Evolutionary conservation across 2,329 filamentous ascomycete genomes (phyloP).

Genomic region (Pseudofabraea citricarpa): DNA sequence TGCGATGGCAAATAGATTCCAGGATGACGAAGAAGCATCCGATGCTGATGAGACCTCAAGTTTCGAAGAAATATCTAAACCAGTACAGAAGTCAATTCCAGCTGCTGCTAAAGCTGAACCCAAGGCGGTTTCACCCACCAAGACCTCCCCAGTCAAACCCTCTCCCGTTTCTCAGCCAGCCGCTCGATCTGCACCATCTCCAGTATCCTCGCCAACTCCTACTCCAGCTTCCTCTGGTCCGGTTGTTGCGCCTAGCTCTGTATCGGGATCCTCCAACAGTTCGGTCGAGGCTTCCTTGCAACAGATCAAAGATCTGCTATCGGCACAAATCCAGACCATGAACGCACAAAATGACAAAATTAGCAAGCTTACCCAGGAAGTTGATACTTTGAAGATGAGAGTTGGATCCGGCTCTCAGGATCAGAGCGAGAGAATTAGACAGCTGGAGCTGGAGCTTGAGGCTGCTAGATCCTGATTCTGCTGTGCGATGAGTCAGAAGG

Average conservation of each 20-base stretch:
- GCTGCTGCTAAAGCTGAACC: constrained; percentile 31
- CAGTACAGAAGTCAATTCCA: constrained; percentile 52
- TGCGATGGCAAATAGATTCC: constrained; percentile 79
- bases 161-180: constrained; percentile 19
- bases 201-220: constrained; percentile 16
- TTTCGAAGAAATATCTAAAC: constrained; percentile 82
- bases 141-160: constrained; percentile 29
- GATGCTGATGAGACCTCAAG: constrained; percentile 58
- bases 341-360: constrained; percentile 74
- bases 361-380: constrained; percentile 61
- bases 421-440: constrained; percentile 63
- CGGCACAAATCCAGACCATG: constrained; percentile 74
- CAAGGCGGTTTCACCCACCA: constrained; percentile 40
- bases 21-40: constrained; percentile 66
- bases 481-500: neutral
- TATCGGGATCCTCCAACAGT: constrained; percentile 27
- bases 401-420: constrained; percentile 54
- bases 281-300: constrained; percentile 62
- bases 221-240: constrained; percentile 34
- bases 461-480: constrained; percentile 49
- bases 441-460: constrained; percentile 64
- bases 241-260: constrained; percentile 29
- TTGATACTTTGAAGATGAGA: constrained; percentile 77
- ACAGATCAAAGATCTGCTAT: constrained; percentile 73
- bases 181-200: constrained; percentile 13